Percentiles rank a stretch among this genome's conserved stretches.
Conservation (phyloP, 352 stramenopile species). For the Phytophthora fragariae region DNA sequence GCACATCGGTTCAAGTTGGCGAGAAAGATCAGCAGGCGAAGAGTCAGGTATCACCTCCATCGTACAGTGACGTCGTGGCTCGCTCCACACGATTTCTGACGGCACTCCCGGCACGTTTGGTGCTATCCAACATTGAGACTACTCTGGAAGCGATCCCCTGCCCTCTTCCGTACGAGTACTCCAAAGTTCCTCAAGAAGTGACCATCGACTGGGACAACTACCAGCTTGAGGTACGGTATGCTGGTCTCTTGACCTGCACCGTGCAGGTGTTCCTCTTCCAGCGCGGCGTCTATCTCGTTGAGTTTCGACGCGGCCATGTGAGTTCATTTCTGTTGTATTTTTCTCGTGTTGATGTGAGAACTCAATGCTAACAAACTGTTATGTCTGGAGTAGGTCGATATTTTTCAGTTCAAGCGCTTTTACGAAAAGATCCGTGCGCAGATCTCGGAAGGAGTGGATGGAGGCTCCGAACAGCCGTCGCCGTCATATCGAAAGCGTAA, state of each 20-base stretch:
- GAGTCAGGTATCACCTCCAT: conserved; percentile 38
- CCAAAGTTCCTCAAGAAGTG: conserved; percentile 59
- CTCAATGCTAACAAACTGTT: conserved; percentile 22
- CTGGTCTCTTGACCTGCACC: conserved; percentile 69
- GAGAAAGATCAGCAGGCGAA: conserved; percentile 17
- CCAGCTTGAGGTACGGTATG: conserved; percentile 75
- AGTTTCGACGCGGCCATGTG: conserved; percentile 83
- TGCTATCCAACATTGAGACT: conserved; percentile 71
- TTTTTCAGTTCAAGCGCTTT: conserved; percentile 90
- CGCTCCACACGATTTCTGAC: conserved; percentile 82
- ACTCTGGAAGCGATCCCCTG: conserved; percentile 55
- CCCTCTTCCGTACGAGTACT: conserved; percentile 54
- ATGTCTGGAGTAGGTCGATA: conserved; percentile 64
- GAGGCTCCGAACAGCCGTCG: conserved; percentile 20
- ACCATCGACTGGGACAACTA: conserved; percentile 78
- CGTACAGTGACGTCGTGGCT: conserved; percentile 70
- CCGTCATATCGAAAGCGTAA: conserved; percentile 64
- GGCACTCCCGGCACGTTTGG: conserved; percentile 62
- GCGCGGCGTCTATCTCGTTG: conserved; percentile 81
- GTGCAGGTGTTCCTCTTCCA: conserved; percentile 87
- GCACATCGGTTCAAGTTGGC: conserved; percentile 1
- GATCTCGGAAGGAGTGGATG: conserved; percentile 64
- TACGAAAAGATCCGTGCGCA: conserved; percentile 81
- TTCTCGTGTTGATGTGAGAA: neutral
- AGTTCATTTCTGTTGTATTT: conserved; percentile 12